Evolutionary conservation across 495 filamentous ascomycete genomes (phyloP).

Genomic region (Aspergillus taichungensis): DNA sequence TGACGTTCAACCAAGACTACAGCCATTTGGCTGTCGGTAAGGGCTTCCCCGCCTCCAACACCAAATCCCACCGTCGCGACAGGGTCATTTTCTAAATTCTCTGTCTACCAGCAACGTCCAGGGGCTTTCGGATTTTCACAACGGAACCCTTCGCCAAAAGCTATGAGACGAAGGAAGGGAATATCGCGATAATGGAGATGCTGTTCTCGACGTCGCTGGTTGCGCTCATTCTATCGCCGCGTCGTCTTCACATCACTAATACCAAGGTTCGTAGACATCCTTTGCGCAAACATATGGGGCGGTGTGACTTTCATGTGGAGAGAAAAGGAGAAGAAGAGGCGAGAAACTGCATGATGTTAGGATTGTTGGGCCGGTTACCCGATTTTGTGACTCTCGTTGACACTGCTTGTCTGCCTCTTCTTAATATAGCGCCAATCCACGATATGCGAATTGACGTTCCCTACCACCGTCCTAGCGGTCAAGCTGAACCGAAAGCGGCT

Average conservation of each 20-base stretch:
- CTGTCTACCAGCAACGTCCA: slow-evolving; percentile 58
- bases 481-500: slow-evolving; percentile 89
- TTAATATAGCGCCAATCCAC: slow-evolving; percentile 69
- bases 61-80: no score
- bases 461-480: slow-evolving; percentile 84
- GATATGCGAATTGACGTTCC: slow-evolving; percentile 98
- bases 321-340: no score
- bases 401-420: slow-evolving; percentile 1
- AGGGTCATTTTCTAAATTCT: slow-evolving; percentile 21
- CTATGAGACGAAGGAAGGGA: slow-evolving; percentile 85
- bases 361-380: not conserved
- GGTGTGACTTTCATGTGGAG: not conserved
- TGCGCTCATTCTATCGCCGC: slow-evolving; percentile 79
- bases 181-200: slow-evolving; percentile 95
- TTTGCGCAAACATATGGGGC: not conserved
- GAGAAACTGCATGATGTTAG: not conserved
- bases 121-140: slow-evolving; percentile 90
- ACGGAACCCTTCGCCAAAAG: slow-evolving; percentile 92
- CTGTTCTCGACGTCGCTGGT: slow-evolving; percentile 98
- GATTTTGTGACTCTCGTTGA: slow-evolving; percentile 3
- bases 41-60: slow-evolving; percentile 11
- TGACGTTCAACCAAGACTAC: slow-evolving; percentile 99
- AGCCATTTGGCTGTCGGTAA: slow-evolving; percentile 88
- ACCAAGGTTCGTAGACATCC: slow-evolving; percentile 64
- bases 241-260: slow-evolving; percentile 89